Evolutionary conservation across 495 filamentous ascomycete genomes (phyloP).

Genomic region (Annulohypoxylon maeteangense): DNA sequence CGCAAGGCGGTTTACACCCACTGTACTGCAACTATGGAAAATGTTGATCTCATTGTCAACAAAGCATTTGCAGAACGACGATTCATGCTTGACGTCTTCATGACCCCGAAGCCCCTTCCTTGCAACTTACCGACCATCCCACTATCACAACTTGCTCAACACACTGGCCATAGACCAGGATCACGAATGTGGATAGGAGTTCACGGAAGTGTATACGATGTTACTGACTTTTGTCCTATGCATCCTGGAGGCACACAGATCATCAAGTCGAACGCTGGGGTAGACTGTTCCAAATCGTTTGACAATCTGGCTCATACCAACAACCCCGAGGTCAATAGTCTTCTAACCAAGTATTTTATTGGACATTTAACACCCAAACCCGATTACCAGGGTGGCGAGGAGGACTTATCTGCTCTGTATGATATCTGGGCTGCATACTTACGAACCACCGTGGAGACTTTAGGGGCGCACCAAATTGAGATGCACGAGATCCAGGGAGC

Average conservation of each 20-base stretch:
- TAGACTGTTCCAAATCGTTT: slow-evolving; percentile 63
- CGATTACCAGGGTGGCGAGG: slow-evolving; percentile 53
- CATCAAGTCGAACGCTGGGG: slow-evolving; percentile 62
- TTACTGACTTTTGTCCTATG: slow-evolving; percentile 62
- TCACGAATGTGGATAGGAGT: slow-evolving; percentile 64
- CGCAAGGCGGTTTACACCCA: slow-evolving; percentile 61
- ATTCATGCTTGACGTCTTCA: slow-evolving; percentile 66
- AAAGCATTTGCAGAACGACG: slow-evolving; percentile 63
- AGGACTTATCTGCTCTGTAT: slow-evolving; percentile 53
- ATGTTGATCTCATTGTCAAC: slow-evolving; percentile 58
- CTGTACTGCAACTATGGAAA: slow-evolving; percentile 58
- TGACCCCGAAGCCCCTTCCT: slow-evolving; percentile 62
- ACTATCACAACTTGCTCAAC: slow-evolving; percentile 58
- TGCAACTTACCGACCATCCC: slow-evolving; percentile 60
- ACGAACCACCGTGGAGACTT: slow-evolving; percentile 57
- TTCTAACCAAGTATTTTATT: slow-evolving; percentile 64
- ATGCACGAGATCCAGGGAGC: slow-evolving; percentile 61
- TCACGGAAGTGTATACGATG: slow-evolving; percentile 61
- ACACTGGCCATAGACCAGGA: slow-evolving; percentile 60
- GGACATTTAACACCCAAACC: slow-evolving; percentile 60
- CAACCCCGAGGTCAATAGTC: slow-evolving; percentile 60
- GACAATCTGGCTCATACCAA: slow-evolving; percentile 63
- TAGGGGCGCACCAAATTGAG: slow-evolving; percentile 61
- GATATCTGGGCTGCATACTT: slow-evolving; percentile 61
- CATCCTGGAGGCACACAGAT: slow-evolving; percentile 62